These are phyloP conservation scores for Ceratocystis lukuohia DNA, from an alignment of 2,329 filamentous ascomycete species.

Conservation along the genomic window DNA sequence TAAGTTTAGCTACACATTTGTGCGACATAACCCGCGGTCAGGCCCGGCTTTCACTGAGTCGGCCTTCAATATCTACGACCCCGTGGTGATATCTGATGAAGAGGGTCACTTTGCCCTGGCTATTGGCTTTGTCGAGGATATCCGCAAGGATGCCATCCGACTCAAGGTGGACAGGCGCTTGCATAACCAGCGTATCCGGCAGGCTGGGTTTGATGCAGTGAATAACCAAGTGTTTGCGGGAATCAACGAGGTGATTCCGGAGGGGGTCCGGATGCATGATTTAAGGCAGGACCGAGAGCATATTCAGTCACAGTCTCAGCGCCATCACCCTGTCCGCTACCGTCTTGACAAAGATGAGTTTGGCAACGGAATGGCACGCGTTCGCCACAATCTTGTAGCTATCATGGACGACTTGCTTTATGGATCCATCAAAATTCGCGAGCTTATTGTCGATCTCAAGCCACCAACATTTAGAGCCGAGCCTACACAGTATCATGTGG, in stretches of 20 bases:
- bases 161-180: conserved; percentile 83
- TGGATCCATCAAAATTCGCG: conserved; percentile 57
- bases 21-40: conserved; percentile 49
- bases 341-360: conserved; percentile 96
- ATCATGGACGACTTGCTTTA: conserved; percentile 72
- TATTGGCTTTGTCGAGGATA: conserved; percentile 74
- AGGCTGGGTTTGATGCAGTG: conserved; percentile 59
- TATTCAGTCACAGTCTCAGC: not conserved
- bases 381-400: conserved; percentile 85
- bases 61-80: conserved; percentile 74
- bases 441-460: conserved; percentile 64
- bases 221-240: conserved; percentile 78
- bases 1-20: conserved; percentile 71
- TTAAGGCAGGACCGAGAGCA: not conserved
- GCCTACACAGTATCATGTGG: conserved; percentile 49
- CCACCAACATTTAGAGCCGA: conserved; percentile 58
- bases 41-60: conserved; percentile 83
- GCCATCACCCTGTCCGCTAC: conserved; percentile 44
- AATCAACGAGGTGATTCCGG: conserved; percentile 63
- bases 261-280: conserved; percentile 12
- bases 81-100: conserved; percentile 93
- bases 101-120: conserved; percentile 88
- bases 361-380: conserved; percentile 90
- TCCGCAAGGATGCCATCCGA: conserved; percentile 61
- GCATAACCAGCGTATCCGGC: conserved; percentile 68